Evolutionary conservation across 2,329 filamentous ascomycete species (phyloP).

Genomic region (Pseudovirgaria hyperparasitica): DNA sequence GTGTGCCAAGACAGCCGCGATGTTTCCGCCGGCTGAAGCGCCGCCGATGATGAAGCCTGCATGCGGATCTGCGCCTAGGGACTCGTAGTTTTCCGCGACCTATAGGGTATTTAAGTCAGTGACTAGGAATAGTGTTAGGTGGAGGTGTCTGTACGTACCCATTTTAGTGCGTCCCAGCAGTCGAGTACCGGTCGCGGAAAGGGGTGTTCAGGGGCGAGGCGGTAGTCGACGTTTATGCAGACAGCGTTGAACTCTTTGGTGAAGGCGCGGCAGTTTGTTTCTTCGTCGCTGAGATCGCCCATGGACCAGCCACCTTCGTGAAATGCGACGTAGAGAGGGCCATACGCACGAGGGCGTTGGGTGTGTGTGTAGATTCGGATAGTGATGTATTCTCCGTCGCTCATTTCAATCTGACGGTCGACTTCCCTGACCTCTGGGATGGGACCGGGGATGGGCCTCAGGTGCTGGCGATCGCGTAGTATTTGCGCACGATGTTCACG

Average conservation of each 20-base stretch:
- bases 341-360: too few species aligned
- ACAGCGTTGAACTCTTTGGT: constrained; percentile 24
- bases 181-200: constrained; percentile 39
- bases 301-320: constrained; percentile 35
- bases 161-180: constrained; percentile 32
- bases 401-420: constrained; percentile 12
- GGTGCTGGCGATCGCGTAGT: too few species aligned
- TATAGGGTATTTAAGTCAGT: constrained; percentile 1
- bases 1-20: constrained; percentile 35
- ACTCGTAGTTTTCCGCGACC: constrained; percentile 6
- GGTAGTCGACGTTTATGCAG: constrained; percentile 38
- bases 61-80: constrained; percentile 27
- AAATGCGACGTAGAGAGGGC: constrained; percentile 10
- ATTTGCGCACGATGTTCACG: too few species aligned
- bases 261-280: constrained; percentile 28
- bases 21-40: constrained; percentile 39
- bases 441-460: constrained; percentile 17
- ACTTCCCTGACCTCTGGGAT: constrained; percentile 18
- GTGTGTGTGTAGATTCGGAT: constrained; percentile 17
- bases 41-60: constrained; percentile 39
- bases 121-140: not conserved
- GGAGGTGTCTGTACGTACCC: constrained; percentile 21
- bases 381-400: constrained; percentile 14
- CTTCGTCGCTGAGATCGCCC: constrained; percentile 31
- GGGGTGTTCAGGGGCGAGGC: constrained; percentile 36